These are phyloP conservation scores for Cardamine occulta DNA, from an alignment of 345 rosid species.

Conservation along the genomic window DNA sequence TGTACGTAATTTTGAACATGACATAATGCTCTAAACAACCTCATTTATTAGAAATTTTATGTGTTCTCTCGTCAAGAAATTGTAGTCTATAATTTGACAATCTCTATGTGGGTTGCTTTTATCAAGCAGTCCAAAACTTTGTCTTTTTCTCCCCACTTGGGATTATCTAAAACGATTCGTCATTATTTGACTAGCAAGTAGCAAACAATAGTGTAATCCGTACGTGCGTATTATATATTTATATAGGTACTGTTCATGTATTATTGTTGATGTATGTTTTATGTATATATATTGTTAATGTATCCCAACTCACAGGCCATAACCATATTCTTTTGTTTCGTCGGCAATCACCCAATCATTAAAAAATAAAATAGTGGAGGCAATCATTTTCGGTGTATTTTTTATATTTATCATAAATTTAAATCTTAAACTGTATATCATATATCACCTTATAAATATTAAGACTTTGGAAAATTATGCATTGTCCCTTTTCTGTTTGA, in stretches of 20 bases:
- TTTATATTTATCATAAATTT: not conserved
- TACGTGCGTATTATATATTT: conserved; percentile 11
- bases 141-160: conserved; percentile 23
- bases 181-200: conserved; percentile 9
- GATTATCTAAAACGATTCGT: not conserved
- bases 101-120: conserved; percentile 2
- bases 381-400: not conserved
- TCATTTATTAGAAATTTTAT: not conserved
- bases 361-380: not conserved
- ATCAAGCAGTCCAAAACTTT: conserved; percentile 3
- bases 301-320: conserved; percentile 4
- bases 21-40: not conserved
- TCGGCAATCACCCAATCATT: not conserved
- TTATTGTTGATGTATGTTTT: not conserved
- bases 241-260: not conserved
- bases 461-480: not conserved
- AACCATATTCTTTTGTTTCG: not conserved
- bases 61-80: not conserved
- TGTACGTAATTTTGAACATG: not conserved
- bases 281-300: conserved; percentile 3
- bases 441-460: not conserved
- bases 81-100: not conserved
- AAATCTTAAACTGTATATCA: not conserved
- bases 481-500: not conserved
- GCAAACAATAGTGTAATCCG: conserved; percentile 18